Evolutionary conservation across 2,329 filamentous ascomycete species (phyloP), one percentile per base, ranked within the genome.

Genomic region (Tolypocladium nubicola): DNA sequence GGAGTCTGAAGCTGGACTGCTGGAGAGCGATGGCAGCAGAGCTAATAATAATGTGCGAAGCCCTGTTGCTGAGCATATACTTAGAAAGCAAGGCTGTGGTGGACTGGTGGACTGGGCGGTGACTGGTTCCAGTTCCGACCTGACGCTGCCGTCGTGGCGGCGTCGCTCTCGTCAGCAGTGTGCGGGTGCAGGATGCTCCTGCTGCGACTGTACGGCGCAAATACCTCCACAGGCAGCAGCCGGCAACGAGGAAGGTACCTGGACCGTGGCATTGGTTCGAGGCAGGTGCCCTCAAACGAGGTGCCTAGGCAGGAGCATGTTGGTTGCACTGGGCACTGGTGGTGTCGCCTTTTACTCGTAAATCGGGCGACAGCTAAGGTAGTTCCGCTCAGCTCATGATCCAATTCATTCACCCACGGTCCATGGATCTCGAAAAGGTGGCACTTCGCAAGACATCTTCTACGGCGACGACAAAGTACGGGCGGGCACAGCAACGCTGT

Each of bases 161-260:
- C 37, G 56, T 41, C 56, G 52, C 52, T 52, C 54, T 56, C 45
- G 56, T 50, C 52, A 54, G 56, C 52, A 53, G 19, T 35, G 21
- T 2, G 14, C 21, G 19, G 40, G 11, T n/a, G 55, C 37, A 30
- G 38, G 11, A n/a, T 39, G 49, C 23, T 43, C 47, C 30, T 35
- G 30, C 47, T 50, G 26, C 26, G 47, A n/a, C 19, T 35, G 6
- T 30, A n/a, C 23, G 23, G 43, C 43, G 6, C 11, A 19, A 47
- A 10, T 10, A 19, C 30, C 54, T n/a, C 54, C 54, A 47, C 45
- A 49, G 45, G 14, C 45, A 33, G 26, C 26, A 33, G 26, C 45
- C 45, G 35, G 47, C 47, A 21, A 50, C 45, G 47, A 50, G 47
- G 16, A 50, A 50, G 47, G 47, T 40, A 40, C 39, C 41, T 43